Evolutionary conservation across 108 stramenopile species (phyloP).

Genomic region (Cyclotella kingstonii): DNA sequence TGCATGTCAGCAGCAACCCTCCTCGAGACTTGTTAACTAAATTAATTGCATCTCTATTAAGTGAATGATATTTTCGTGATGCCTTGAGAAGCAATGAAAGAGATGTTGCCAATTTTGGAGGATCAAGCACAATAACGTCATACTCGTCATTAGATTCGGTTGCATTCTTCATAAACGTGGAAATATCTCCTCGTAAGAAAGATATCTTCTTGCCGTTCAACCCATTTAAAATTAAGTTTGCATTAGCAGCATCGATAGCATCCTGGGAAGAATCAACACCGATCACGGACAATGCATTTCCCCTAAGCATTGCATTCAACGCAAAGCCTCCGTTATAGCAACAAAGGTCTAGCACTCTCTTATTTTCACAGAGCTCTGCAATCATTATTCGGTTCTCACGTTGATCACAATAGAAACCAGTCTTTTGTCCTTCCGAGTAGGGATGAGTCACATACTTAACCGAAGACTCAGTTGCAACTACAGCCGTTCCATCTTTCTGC

Average conservation of each 20-base stretch:
- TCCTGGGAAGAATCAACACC: constrained; percentile 88
- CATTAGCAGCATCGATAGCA: constrained; percentile 69
- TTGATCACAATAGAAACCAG: constrained; percentile 97
- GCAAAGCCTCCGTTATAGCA: constrained; percentile 91
- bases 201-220: constrained; percentile 44
- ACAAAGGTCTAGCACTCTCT: constrained; percentile 82
- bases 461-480: constrained; percentile 70
- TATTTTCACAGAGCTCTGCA: constrained; percentile 54
- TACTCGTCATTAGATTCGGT: constrained; percentile 44
- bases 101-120: constrained; percentile 92
- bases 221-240: constrained; percentile 79
- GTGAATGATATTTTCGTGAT: constrained; percentile 79
- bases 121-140: constrained; percentile 90
- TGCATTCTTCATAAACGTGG: constrained; percentile 71
- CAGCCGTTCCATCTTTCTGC: constrained; percentile 31
- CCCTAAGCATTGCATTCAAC: constrained; percentile 69
- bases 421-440: constrained; percentile 86
- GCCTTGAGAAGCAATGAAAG: constrained; percentile 64
- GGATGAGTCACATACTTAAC: constrained; percentile 78
- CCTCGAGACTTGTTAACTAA: constrained; percentile 61
- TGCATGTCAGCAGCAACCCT: constrained; percentile 90
- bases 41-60: constrained; percentile 90
- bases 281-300: constrained; percentile 50
- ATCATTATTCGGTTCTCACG: constrained; percentile 83
- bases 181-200: constrained; percentile 78